Evolutionary conservation across 345 rosid species (phyloP).

Genomic region (Erodium maritimum): DNA sequence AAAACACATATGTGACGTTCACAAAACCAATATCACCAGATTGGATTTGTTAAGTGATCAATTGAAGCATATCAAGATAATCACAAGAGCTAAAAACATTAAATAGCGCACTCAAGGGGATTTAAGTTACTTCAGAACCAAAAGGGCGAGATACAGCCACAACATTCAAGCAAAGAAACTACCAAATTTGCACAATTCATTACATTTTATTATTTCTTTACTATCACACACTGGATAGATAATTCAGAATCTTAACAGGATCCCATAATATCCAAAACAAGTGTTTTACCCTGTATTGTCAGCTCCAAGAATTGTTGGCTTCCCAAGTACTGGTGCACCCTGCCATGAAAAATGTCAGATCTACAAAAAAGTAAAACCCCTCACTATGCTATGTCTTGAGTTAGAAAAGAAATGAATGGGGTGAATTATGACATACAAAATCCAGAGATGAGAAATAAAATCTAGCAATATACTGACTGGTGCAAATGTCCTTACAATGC

Average conservation of each 20-base stretch:
- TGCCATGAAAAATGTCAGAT: conserved; percentile 21
- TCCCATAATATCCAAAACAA: conserved; percentile 4
- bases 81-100: no score
- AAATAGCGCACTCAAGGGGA: no score
- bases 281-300: conserved; percentile 52
- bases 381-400: no score
- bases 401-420: no score
- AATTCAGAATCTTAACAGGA: neutral
- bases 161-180: neutral
- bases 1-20: no score
- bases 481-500: no score
- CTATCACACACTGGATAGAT: neutral
- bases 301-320: conserved; percentile 50
- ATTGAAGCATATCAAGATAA: no score
- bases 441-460: no score
- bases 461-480: no score
- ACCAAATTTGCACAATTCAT: neutral
- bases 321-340: conserved; percentile 89
- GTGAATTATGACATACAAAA: no score
- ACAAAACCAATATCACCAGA: no score
- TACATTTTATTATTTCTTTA: neutral
- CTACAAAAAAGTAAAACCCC: neutral
- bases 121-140: neutral
- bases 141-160: neutral
- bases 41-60: no score